Conservation (phyloP, 2,329 filamentous ascomycete genomes). For the Hypoxylon sp. region DNA sequence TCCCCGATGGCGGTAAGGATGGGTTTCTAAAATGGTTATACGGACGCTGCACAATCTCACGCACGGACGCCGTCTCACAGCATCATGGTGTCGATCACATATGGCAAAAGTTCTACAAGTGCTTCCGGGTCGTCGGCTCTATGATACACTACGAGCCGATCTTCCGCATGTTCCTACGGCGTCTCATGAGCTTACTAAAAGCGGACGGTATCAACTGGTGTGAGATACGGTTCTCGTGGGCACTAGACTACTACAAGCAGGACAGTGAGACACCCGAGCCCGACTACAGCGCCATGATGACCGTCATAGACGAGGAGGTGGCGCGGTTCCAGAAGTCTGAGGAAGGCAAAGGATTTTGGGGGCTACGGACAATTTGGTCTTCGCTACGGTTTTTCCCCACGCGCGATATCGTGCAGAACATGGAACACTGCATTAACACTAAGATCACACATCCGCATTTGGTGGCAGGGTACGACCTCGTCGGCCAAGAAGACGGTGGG, state of each 20-base stretch:
- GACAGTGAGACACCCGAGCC: conserved; percentile 74
- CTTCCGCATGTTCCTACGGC: conserved; percentile 79
- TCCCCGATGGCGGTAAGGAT: conserved; percentile 76
- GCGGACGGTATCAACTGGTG: conserved; percentile 88
- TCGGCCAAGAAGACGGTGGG: conserved; percentile 87
- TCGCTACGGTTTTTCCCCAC: conserved; percentile 74
- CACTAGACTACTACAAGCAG: conserved; percentile 75
- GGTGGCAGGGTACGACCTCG: conserved; percentile 89
- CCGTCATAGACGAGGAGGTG: conserved; percentile 82
- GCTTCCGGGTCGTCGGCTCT: conserved; percentile 79
- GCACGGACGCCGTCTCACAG: conserved; percentile 80
- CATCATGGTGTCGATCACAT: conserved; percentile 86
- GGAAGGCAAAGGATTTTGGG: conserved; percentile 84
- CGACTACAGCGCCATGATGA: conserved; percentile 78
- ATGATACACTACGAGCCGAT: conserved; percentile 93
- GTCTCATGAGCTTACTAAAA: conserved; percentile 78
- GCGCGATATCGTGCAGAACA: conserved; percentile 78
- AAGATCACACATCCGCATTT: conserved; percentile 84
- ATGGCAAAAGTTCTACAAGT: conserved; percentile 83
- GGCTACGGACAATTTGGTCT: conserved; percentile 87
- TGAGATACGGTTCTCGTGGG: conserved; percentile 82
- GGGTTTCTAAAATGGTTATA: conserved; percentile 86
- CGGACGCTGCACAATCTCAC: conserved; percentile 77
- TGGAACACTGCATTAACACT: conserved; percentile 88
- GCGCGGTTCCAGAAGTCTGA: conserved; percentile 78